Evolutionary conservation across 164 flowering plant species (phyloP).

Genomic region (Macadamia integrifolia): DNA sequence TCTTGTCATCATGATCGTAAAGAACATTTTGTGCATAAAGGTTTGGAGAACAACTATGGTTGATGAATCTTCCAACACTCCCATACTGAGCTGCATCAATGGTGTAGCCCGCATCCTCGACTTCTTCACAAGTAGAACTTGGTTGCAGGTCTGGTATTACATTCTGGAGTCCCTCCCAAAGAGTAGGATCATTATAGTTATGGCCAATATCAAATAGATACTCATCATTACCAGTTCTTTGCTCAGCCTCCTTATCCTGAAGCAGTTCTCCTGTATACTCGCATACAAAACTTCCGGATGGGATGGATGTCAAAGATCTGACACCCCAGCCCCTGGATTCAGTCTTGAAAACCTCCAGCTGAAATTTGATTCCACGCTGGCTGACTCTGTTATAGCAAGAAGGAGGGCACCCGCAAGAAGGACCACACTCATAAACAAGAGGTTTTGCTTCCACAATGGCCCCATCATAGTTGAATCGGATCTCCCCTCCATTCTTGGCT

Average conservation of each 20-base stretch:
- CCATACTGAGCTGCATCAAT: slow-evolving; percentile 70
- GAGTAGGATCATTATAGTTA: slow-evolving; percentile 41
- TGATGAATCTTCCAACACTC: slow-evolving; percentile 77
- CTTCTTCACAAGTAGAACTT: slow-evolving; percentile 21
- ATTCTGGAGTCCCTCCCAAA: slow-evolving; percentile 37
- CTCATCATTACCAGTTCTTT: slow-evolving; percentile 67
- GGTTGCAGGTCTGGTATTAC: slow-evolving; percentile 33
- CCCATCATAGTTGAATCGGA: slow-evolving; percentile 73
- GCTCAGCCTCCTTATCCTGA: slow-evolving; percentile 73
- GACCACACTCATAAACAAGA: slow-evolving; percentile 86
- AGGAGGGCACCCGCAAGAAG: slow-evolving; percentile 72
- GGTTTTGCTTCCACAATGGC: slow-evolving; percentile 72
- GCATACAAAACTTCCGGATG: slow-evolving; percentile 87
- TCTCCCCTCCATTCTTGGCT: slow-evolving; percentile 67
- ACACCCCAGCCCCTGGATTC: slow-evolving; percentile 85
- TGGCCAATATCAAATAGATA: slow-evolving; percentile 88
- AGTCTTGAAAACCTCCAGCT: slow-evolving; percentile 82
- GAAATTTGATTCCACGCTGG: slow-evolving; percentile 66
- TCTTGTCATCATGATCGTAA: slow-evolving; percentile 72
- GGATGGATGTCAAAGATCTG: slow-evolving; percentile 60
- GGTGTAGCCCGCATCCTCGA: slow-evolving; percentile 56
- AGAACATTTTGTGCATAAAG: slow-evolving; percentile 86
- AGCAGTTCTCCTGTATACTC: slow-evolving; percentile 86
- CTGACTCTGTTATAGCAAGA: slow-evolving; percentile 76
- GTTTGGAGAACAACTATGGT: slow-evolving; percentile 92